Evolutionary conservation across 129 eudicot genomes (phyloP).

Genomic region (Apium graveolens): DNA sequence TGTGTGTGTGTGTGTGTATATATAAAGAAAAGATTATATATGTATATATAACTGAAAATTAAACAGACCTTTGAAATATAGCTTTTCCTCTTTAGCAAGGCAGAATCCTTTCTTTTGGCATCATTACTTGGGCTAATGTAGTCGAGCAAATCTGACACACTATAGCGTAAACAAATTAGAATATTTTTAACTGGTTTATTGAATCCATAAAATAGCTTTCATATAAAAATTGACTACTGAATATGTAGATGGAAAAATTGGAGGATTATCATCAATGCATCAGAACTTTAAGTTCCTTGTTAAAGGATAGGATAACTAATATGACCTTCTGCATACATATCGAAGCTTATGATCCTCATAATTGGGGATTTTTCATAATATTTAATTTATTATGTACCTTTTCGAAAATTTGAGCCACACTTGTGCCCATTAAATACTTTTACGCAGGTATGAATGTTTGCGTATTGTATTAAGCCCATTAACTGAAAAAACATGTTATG

Average conservation of each 20-base stretch:
- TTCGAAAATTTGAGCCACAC: background rate
- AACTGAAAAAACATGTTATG: background rate
- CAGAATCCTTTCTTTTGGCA: constrained; percentile 60
- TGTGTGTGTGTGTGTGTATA: no score
- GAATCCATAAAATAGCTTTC: background rate
- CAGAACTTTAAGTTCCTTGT: background rate
- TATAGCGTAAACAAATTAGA: constrained; percentile 13
- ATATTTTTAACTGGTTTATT: background rate
- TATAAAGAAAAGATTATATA: background rate
- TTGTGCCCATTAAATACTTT: background rate
- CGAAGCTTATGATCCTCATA: background rate
- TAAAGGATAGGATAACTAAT: background rate
- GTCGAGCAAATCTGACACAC: constrained; percentile 95
- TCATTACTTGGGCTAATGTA: constrained; percentile 84
- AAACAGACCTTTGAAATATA: constrained; percentile 57
- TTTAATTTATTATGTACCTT: background rate
- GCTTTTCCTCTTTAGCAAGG: constrained; percentile 54
- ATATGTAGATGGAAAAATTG: background rate
- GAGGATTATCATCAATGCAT: constrained; percentile 1
- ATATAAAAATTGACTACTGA: background rate
- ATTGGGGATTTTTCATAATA: background rate
- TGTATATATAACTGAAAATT: background rate
- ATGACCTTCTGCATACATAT: background rate
- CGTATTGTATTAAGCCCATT: background rate
- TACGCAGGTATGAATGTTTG: background rate